Percentiles rank a stretch among this genome's conserved stretches.
These are phyloP conservation scores for Aspergillus carlsbadensis DNA, from an alignment of 495 filamentous ascomycete species.

Conservation along the genomic window DNA sequence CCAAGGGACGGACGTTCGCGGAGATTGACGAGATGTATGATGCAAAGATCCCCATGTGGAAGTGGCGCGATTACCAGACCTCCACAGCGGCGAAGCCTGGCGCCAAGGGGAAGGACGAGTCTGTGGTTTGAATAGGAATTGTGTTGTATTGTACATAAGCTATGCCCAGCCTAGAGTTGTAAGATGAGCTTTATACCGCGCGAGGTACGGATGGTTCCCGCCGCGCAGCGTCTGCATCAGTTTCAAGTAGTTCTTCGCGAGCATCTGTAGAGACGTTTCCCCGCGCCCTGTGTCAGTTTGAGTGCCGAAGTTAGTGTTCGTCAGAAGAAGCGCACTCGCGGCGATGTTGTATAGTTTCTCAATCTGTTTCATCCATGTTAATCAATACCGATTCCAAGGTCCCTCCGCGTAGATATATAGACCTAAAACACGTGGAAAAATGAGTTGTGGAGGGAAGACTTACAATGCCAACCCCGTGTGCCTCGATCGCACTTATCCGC, in stretches of 20 bases:
- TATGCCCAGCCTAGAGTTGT: not conserved
- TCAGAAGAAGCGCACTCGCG: conserved; percentile 38
- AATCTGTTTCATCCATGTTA: conserved; percentile 31
- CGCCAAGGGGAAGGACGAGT: not conserved
- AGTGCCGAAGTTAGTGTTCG: conserved; percentile 21
- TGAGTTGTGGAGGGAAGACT: conserved; percentile 19
- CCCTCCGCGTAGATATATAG: too few species aligned
- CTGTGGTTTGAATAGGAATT: not conserved
- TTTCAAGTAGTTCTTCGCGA: conserved; percentile 36
- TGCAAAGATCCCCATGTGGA: conserved; percentile 42
- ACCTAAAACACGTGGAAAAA: not conserved
- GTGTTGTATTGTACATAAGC: too few species aligned
- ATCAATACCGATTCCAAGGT: too few species aligned
- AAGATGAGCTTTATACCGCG: conserved; percentile 27
- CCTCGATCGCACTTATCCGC: conserved; percentile 63
- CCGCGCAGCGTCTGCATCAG: conserved; percentile 38
- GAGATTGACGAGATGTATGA: conserved; percentile 58
- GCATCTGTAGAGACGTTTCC: conserved; percentile 13
- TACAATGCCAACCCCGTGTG: conserved; percentile 71
- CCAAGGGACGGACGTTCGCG: conserved; percentile 48
- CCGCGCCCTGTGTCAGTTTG: too few species aligned
- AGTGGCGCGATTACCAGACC: conserved; percentile 35
- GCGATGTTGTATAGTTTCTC: conserved; percentile 46
- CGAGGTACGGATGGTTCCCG: conserved; percentile 40
- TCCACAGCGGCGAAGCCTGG: conserved; percentile 7